Evolutionary conservation across 2,329 filamentous ascomycete species (phyloP), one percentile per base, ranked within the genome.

Genomic region (Paecilomyces fulvus): DNA sequence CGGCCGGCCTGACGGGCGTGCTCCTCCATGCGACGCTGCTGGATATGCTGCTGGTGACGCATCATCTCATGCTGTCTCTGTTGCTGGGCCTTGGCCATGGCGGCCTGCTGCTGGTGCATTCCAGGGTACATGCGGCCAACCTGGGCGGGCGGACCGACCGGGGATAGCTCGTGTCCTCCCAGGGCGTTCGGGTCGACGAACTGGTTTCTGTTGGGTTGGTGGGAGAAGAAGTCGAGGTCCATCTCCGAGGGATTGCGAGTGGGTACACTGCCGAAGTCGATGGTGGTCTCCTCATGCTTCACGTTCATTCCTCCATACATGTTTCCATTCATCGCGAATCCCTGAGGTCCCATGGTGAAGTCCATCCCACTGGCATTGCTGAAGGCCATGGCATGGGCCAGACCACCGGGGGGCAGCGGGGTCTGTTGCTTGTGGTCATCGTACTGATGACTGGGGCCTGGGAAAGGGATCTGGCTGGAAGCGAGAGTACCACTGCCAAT

Each of bases 341-440:
- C 71, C 37, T 68, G 68, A 55, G 66, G 70, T 30, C 66, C 65
- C 30, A 66, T 67, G 53, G 66, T 67, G 59, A 72, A 74, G 31
- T 69, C 65, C 63, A 76, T 71, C 4, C 69, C 67, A 51, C 63
- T 80, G 61, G 74, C 75, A 67, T 88, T 81, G 71, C 89, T 91
- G 65, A 94, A 83, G 33, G 89, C 88, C 68, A 94, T 83, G 11
- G 92, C 88, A 73, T 84, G 89, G 48, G 87, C 85, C 60, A 94
- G 79, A 54, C 90, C 92, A 60, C 91, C 91, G 1, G 90, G 87
- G 0, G 94, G 90, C 30, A 96, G 85, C 61, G 92, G 91, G 3
- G 94, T 96, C 78, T 96, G 92, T 72, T 99, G 94, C 77, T 90
- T 89, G 78, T 96, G 95, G 69, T 90, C 85, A 67, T 91, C 89